Conservation (phyloP, 192 early-diverging fungal genomes). For the Linnemannia zychae region DNA sequence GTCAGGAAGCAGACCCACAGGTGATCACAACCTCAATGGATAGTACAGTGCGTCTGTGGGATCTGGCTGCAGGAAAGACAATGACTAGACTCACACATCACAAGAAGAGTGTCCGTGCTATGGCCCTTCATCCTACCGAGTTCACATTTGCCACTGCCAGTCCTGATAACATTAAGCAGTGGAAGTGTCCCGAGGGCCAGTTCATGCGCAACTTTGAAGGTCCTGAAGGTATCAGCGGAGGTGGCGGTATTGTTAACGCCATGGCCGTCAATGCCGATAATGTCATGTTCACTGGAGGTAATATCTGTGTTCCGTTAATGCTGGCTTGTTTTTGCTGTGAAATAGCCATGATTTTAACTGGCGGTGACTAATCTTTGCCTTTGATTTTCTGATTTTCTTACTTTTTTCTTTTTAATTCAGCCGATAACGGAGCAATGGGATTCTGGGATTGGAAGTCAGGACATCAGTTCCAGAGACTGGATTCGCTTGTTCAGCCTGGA, state of each 20-base stretch:
- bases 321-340: neutral
- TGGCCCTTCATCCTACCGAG: constrained; percentile 93
- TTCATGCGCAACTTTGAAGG: constrained; percentile 96
- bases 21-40: constrained; percentile 96
- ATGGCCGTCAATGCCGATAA: constrained; percentile 91
- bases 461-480: constrained; percentile 93
- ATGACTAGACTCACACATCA: constrained; percentile 96
- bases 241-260: constrained; percentile 91
- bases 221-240: constrained; percentile 86
- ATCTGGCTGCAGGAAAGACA: constrained; percentile 96
- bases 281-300: constrained; percentile 95
- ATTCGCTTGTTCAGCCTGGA: constrained; percentile 93
- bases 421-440: constrained; percentile 95
- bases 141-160: constrained; percentile 92
- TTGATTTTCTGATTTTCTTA: too few relatives aligned
- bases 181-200: constrained; percentile 95
- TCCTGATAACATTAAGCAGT: constrained; percentile 96
- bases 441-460: constrained; percentile 99
- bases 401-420: constrained; percentile 50
- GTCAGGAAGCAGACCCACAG: constrained; percentile 97
- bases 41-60: constrained; percentile 95
- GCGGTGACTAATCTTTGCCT: neutral
- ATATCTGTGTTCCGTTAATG: neutral
- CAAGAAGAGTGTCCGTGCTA: constrained; percentile 95
- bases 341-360: too few relatives aligned